Percentiles rank a stretch among this genome's conserved stretches.
Conservation (phyloP, 148 eudicot genomes). For the Cornus controversa region DNA sequence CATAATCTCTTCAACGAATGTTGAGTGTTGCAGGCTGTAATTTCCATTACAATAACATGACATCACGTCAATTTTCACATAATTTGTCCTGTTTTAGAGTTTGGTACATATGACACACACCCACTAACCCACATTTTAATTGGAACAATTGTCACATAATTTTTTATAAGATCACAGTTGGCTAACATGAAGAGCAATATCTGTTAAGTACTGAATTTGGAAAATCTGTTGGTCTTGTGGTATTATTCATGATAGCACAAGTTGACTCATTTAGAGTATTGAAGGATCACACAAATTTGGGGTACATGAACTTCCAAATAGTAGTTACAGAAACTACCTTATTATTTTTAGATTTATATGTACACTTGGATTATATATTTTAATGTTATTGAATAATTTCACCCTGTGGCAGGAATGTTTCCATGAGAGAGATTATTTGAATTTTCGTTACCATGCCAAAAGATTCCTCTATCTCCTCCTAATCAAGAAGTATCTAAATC, state of each 20-base stretch:
- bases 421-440: conserved; percentile 87
- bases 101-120: no score
- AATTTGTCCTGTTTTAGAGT: no score
- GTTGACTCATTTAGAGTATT: background rate
- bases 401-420: conserved; percentile 75
- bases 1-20: no score
- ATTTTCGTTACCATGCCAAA: conserved; percentile 92
- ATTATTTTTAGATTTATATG: background rate
- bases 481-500: background rate
- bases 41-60: no score
- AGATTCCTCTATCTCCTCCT: conserved; percentile 31
- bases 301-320: background rate
- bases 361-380: background rate
- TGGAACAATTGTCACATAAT: no score
- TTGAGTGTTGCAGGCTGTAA: no score
- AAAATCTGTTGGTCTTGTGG: no score
- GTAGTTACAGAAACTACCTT: background rate
- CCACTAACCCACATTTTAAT: no score
- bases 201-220: no score
- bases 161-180: no score
- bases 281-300: background rate
- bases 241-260: background rate
- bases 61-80: no score
- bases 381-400: background rate
- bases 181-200: no score